phyloP scores from a whole-genome alignment of 192 early-diverging fungal species.

The Fimicolochytrium jonesii region DNA sequence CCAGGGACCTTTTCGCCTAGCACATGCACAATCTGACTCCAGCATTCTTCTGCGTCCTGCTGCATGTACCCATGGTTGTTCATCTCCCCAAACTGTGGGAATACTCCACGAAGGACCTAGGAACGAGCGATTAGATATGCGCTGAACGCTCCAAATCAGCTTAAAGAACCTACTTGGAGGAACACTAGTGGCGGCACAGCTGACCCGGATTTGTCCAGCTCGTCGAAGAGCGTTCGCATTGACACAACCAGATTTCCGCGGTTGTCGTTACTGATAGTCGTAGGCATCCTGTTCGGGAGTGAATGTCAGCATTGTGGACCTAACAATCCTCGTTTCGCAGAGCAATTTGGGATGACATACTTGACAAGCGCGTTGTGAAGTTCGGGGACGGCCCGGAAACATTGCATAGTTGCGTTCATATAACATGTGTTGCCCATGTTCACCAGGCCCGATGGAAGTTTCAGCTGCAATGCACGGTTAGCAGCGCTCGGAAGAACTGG shows the following conservation, averaged over 20 bases:
- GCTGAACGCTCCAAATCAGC: too few relatives aligned
- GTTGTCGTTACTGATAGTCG: constrained; percentile 44
- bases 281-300: constrained; percentile 35
- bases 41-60: constrained; percentile 99
- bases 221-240: constrained; percentile 68
- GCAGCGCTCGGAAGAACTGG: neutral
- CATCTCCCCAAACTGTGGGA: constrained; percentile 84
- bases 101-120: constrained; percentile 65
- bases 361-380: constrained; percentile 59
- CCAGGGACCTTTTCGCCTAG: constrained; percentile 62
- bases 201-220: constrained; percentile 65
- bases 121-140: neutral
- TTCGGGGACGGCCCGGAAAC: constrained; percentile 83
- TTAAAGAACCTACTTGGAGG: constrained; percentile 58
- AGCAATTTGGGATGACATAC: constrained; percentile 26
- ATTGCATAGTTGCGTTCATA: constrained; percentile 89
- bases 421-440: constrained; percentile 89
- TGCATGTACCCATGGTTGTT: constrained; percentile 72
- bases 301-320: too few relatives aligned
- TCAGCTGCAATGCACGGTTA: constrained; percentile 46
- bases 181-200: constrained; percentile 76
- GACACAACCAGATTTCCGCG: constrained; percentile 63
- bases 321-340: too few relatives aligned
- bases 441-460: constrained; percentile 82
- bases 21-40: constrained; percentile 77